Base-by-base conservation (phyloP, 1,284 basidiomycete species). In the Ganoderma boninense region DNA sequence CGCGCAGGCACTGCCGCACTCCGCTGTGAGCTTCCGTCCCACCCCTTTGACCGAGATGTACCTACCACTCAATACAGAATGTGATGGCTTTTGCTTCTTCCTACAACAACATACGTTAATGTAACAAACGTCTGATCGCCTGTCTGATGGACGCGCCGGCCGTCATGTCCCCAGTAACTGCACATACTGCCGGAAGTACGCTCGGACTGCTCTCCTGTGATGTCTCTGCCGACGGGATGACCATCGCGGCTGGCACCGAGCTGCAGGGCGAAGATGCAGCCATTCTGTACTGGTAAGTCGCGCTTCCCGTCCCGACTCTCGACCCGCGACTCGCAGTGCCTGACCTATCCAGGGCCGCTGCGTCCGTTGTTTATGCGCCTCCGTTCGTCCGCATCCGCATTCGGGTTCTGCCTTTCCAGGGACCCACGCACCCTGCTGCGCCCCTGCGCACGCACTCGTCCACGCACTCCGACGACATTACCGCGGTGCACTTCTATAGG, bases 381-480 rank as follows among this genome's bases (percentile, higher is more conserved):
- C 52, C 18, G 61, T 29, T 71, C 18, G 44, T 40, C 16, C 59
- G n/a, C 18, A 11, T 42, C 26, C 11, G 42, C 49, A 54, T 49
- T 40, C 38, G 38, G 38, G 38, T 40, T 52, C 43, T 64, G 62
- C 72, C 49, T 66, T 57, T 35, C 35, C 77, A 94, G 92, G 92
- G 89, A 90, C 76, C 85, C 86, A 40, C 85, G 89, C 32, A 82
- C 65, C 85, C 87, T 6, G 81, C 77, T 4, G 83, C 84, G n/a
- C 87, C 85, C 23, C 74, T 87, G 20, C 85, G 86, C 49, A 79
- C 80, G 49, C 88, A 90, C 76, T 82, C 85, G 2, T 92, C 89
- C 16, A 93, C 92, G 0, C 92, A 95, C 78, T 93, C 93, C 6
- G 92, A 95, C 79, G 92, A 95, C 77, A 86, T 94, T 65, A 94